These are phyloP conservation scores for Ballota nigra DNA, from an alignment of 257 asterid genomes.

Conservation along the genomic window DNA sequence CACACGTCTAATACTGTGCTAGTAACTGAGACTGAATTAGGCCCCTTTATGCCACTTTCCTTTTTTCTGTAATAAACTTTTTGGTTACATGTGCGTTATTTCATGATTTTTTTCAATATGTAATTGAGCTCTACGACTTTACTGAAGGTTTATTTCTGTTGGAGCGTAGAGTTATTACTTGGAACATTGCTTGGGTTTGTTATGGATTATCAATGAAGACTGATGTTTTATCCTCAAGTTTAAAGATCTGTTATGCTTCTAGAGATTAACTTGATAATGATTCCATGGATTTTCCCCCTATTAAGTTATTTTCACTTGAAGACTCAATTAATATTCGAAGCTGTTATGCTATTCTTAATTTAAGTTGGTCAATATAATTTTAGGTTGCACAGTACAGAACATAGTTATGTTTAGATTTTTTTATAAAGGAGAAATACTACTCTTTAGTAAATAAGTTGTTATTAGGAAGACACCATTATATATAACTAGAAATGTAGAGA, in stretches of 20 bases:
- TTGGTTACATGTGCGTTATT: background rate
- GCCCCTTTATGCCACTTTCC: background rate
- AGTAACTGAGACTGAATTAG: background rate
- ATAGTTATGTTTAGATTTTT: too few species aligned
- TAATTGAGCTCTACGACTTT: background rate
- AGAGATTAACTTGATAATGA: conserved; percentile 7
- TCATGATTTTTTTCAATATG: background rate
- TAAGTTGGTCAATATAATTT: too few species aligned
- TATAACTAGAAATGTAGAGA: too few species aligned
- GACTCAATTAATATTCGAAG: conserved; percentile 2
- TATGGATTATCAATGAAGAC: background rate
- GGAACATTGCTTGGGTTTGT: background rate
- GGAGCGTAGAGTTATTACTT: conserved; percentile 8
- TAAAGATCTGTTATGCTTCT: background rate
- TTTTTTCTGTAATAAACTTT: background rate
- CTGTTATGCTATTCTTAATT: background rate
- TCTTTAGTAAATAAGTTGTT: too few species aligned
- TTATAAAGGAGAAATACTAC: too few species aligned
- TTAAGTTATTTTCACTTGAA: conserved; percentile 3
- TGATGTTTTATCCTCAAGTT: background rate
- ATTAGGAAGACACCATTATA: too few species aligned
- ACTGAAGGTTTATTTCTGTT: background rate
- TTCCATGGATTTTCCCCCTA: background rate
- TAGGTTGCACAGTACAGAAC: too few species aligned
- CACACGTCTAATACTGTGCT: too few species aligned